Evolutionary conservation across 2,329 filamentous ascomycete species (phyloP).

Genomic region (Berkeleyomyces rouxiae): DNA sequence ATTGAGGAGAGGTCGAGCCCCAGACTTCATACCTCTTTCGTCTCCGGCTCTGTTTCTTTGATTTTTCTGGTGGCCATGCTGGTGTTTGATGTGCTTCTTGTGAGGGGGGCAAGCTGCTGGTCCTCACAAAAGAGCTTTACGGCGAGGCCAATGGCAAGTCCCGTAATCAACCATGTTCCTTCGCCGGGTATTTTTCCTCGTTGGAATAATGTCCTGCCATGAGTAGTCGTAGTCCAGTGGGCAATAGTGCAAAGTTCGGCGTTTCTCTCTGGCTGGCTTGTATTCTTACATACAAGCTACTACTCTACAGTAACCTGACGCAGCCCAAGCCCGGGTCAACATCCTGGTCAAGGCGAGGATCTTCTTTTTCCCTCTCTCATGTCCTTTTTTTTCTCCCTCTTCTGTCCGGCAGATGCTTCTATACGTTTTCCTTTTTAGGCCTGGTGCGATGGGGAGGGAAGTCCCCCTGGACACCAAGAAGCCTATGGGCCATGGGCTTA

Average conservation of each 20-base stretch:
- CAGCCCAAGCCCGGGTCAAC: not conserved
- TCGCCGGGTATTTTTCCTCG: not conserved
- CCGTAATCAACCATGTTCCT: not conserved
- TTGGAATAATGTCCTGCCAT: not conserved
- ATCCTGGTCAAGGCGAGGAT: not conserved
- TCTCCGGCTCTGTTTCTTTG: not conserved
- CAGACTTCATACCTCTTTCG: not conserved
- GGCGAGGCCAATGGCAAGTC: not conserved
- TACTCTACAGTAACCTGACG: not conserved
- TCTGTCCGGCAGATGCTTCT: not conserved
- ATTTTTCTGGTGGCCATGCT: not conserved
- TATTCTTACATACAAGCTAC: conserved; percentile 1
- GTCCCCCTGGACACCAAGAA: not conserved
- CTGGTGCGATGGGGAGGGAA: not conserved
- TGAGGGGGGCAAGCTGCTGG: too few relatives aligned
- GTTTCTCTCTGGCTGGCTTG: not conserved
- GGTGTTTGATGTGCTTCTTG: not conserved
- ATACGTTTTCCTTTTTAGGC: not conserved
- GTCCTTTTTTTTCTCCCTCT: not conserved
- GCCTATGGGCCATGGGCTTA: not conserved
- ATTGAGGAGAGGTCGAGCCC: not conserved
- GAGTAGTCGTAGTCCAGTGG: not conserved
- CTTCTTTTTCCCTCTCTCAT: not conserved
- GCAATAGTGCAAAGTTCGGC: not conserved
- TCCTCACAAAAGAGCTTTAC: too few relatives aligned